phyloP scores from a whole-genome alignment of 352 stramenopile genomes.

The Phytophthora fragariae region DNA sequence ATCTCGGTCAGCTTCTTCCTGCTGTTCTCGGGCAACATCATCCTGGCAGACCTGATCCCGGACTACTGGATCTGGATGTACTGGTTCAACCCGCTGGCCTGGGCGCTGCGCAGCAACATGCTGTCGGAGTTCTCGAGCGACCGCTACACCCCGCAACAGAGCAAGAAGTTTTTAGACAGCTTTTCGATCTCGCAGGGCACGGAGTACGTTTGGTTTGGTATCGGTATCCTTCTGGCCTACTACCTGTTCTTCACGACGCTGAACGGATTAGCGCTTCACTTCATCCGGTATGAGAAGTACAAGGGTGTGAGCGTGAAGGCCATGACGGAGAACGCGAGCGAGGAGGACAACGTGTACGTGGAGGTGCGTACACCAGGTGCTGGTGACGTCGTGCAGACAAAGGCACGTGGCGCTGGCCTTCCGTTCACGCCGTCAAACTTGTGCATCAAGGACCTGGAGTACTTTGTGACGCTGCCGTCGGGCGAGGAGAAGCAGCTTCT shows the following conservation, averaged over 20 bases:
- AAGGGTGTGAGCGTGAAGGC: slow-evolving; percentile 50
- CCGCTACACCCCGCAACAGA: slow-evolving; percentile 43
- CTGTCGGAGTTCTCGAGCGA: slow-evolving; percentile 63
- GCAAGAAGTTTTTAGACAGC: slow-evolving; percentile 31
- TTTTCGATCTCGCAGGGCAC: slow-evolving; percentile 54
- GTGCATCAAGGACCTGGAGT: slow-evolving; percentile 60
- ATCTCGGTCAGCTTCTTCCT: slow-evolving; percentile 74
- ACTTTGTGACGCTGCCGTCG: slow-evolving; percentile 67
- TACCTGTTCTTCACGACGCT: slow-evolving; percentile 58
- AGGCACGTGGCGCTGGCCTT: slow-evolving; percentile 27
- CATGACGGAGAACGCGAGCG: slow-evolving; percentile 36
- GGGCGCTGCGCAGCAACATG: slow-evolving; percentile 65
- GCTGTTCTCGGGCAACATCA: slow-evolving; percentile 85
- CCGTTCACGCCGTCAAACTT: slow-evolving; percentile 56
- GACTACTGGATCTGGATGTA: slow-evolving; percentile 86
- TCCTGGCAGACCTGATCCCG: slow-evolving; percentile 69
- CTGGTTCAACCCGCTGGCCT: slow-evolving; percentile 71
- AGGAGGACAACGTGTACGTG: slow-evolving; percentile 42
- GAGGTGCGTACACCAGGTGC: slow-evolving; percentile 38
- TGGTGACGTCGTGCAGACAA: slow-evolving; percentile 25
- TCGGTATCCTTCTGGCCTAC: slow-evolving; percentile 47
- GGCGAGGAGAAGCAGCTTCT: slow-evolving; percentile 66
- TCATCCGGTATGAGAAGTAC: slow-evolving; percentile 56
- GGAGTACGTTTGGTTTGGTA: slow-evolving; percentile 56
- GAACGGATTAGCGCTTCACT: slow-evolving; percentile 55